Conservation (phyloP, 441 rosid species). For the Erodium moschatum region DNA sequence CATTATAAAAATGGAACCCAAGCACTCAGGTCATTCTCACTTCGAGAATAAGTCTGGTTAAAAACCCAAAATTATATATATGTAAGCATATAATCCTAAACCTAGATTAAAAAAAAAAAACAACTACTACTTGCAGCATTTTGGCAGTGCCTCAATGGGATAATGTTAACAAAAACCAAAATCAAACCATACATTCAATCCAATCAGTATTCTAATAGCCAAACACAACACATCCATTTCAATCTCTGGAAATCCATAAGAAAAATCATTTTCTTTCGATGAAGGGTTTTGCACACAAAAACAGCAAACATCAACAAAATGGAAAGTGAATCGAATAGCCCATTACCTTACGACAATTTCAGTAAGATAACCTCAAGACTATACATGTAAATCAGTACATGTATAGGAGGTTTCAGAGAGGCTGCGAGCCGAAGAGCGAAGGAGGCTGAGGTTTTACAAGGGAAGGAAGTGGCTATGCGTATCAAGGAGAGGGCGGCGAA, state of each 20-base stretch:
- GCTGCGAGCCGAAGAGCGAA: neutral
- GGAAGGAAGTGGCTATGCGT: neutral
- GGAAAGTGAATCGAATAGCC: neutral
- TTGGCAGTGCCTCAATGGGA: neutral
- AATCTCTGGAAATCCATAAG: neutral
- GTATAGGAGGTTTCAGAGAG: neutral
- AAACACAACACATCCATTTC: neutral
- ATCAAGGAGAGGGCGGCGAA: slow-evolving; percentile 1
- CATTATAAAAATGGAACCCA: no score
- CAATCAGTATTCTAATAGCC: neutral
- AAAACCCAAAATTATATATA: neutral
- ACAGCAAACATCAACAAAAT: neutral
- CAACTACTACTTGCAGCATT: neutral
- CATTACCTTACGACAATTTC: neutral
- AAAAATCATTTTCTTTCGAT: neutral
- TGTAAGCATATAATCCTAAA: neutral
- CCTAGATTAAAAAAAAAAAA: no score
- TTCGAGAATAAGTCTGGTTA: neutral
- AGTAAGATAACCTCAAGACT: neutral
- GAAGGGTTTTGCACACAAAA: slow-evolving; percentile 3
- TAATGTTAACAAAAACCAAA: neutral
- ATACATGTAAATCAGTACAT: neutral
- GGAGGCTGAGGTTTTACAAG: slow-evolving; percentile 9
- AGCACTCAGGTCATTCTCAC: neutral
- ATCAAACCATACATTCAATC: slow-evolving; percentile 4